Evolutionary conservation across 352 stramenopile genomes (phyloP).

Genomic region (Pythium phragmiticola): DNA sequence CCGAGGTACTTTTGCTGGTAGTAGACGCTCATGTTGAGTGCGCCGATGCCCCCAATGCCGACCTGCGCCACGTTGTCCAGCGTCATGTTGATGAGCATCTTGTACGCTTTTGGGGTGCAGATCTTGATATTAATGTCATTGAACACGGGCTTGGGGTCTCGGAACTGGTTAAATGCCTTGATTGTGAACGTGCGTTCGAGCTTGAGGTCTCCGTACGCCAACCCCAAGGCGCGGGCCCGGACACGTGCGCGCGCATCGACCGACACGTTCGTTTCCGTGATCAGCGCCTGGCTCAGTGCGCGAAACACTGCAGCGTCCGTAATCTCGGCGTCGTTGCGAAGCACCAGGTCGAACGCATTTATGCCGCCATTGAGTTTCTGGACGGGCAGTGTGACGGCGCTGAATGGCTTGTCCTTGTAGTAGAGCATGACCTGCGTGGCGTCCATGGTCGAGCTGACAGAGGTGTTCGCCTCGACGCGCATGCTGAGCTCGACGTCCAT

Average conservation of each 20-base stretch:
- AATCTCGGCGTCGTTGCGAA: slow-evolving; percentile 18
- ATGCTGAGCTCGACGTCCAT: slow-evolving; percentile 26
- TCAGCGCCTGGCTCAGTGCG: slow-evolving; percentile 18
- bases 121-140: slow-evolving; percentile 22
- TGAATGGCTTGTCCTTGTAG: slow-evolving; percentile 19
- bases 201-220: slow-evolving; percentile 15
- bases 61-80: slow-evolving; percentile 26
- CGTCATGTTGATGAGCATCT: slow-evolving; percentile 28
- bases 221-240: slow-evolving; percentile 10
- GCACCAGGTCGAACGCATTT: slow-evolving; percentile 18
- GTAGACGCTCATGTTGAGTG: slow-evolving; percentile 24
- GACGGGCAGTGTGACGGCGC: slow-evolving; percentile 5
- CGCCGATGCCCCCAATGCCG: slow-evolving; percentile 19
- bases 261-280: slow-evolving; percentile 17
- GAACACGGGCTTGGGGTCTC: slow-evolving; percentile 11
- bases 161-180: slow-evolving; percentile 23
- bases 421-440: slow-evolving; percentile 7
- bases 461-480: slow-evolving; percentile 14
- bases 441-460: slow-evolving; percentile 12
- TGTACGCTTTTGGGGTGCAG: slow-evolving; percentile 12
- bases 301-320: slow-evolving; percentile 12
- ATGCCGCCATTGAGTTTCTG: slow-evolving; percentile 10
- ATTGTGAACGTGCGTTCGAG: slow-evolving; percentile 21
- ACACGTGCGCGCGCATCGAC: slow-evolving; percentile 9
- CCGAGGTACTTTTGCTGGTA: slow-evolving; percentile 22